Base-by-base conservation (phyloP, 495 filamentous ascomycete genomes). In the Tetracladium marchalianum region DNA sequence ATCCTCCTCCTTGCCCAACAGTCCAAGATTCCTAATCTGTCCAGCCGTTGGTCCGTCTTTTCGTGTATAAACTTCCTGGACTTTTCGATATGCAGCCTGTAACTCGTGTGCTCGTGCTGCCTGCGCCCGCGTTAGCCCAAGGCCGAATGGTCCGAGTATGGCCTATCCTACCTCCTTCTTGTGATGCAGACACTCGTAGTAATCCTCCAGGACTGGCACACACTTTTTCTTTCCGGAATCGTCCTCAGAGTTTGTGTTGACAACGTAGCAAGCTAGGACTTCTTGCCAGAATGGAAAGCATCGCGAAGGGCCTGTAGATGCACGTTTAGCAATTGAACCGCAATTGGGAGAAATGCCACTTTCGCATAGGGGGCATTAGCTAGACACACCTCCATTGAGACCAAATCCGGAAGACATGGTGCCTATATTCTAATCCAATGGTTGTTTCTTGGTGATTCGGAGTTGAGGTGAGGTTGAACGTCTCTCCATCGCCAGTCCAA, bases 271-370 rank as follows among this genome's bases (percentile, higher is more conserved):
- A 55, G 83, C 83, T 52, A 93, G 80, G 44, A 89, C 69, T 59
- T 93, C 87, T 69, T 93, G 92, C 93, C 93, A 99, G 78, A 96
- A 99, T 62, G 87, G 85, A 68, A 93, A 97, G 81, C 92, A 99
- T 69, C 94, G 82, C 57, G 78, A 80, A 50, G 80, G 83, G 58
- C 87, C 90, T 95, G 64, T 18, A n/a, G 11, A 44, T 4, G 3
- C 22, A 38, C 36, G 15, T 31, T 58, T 32, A 46, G 55, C 45
- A 45, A 46, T 55, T 57, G 46, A 47, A 47, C 32, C 15, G 5
- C 35, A 13, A n/a, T 31, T 16, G 18, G 17, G 41, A 19, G 13
- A 11, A 3, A 1, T 19, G 34, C 9, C n/a, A 38, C 11, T 12
- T 17, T 7, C 4, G 18, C 10, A 19, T 11, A 11, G 24, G 17